A percentile compares a stretch with the other conserved stretches of the same genome.
Evolutionary conservation across 768 basidiomycete species (phyloP).

Genomic region (Pisolithus orientalis): DNA sequence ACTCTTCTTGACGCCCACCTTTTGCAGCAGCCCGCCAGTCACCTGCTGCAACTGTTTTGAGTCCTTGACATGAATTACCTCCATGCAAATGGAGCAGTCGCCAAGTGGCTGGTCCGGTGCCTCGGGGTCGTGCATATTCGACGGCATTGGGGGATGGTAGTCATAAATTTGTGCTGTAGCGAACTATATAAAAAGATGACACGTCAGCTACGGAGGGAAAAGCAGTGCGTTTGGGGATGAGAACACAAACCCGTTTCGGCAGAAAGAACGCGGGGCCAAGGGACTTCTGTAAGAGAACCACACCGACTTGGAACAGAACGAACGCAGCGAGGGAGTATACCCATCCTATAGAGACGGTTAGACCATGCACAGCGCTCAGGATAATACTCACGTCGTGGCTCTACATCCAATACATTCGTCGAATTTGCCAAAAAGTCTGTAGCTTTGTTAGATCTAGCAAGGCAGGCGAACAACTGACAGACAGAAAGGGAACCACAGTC

Average conservation of each 20-base stretch:
- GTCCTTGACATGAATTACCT: slow-evolving; percentile 59
- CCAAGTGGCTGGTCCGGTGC: no score
- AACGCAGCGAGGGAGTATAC: slow-evolving; percentile 52
- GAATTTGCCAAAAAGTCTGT: slow-evolving; percentile 80
- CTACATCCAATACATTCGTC: slow-evolving; percentile 78
- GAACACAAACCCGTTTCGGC: slow-evolving; percentile 49
- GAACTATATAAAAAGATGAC: slow-evolving; percentile 41
- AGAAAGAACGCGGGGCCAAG: slow-evolving; percentile 85
- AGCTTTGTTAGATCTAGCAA: background rate
- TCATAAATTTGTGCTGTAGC: slow-evolving; percentile 60
- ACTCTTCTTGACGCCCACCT: no score
- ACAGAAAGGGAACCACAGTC: slow-evolving; percentile 74
- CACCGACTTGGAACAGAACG: slow-evolving; percentile 53
- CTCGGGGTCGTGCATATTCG: slow-evolving; percentile 33
- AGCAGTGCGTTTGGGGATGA: slow-evolving; percentile 40
- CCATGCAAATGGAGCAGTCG: no score
- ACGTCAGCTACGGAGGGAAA: slow-evolving; percentile 69
- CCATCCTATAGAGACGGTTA: slow-evolving; percentile 45
- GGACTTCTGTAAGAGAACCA: slow-evolving; percentile 67
- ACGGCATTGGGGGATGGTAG: slow-evolving; percentile 77
- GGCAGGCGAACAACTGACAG: slow-evolving; percentile 25
- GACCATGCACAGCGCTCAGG: background rate
- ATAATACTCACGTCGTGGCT: slow-evolving; percentile 54
- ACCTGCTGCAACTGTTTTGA: slow-evolving; percentile 30
- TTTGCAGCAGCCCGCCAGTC: slow-evolving; percentile 13